Evolutionary conservation across 2,329 filamentous ascomycete genomes (phyloP).

Genomic region (Fonsecaea erecta): DNA sequence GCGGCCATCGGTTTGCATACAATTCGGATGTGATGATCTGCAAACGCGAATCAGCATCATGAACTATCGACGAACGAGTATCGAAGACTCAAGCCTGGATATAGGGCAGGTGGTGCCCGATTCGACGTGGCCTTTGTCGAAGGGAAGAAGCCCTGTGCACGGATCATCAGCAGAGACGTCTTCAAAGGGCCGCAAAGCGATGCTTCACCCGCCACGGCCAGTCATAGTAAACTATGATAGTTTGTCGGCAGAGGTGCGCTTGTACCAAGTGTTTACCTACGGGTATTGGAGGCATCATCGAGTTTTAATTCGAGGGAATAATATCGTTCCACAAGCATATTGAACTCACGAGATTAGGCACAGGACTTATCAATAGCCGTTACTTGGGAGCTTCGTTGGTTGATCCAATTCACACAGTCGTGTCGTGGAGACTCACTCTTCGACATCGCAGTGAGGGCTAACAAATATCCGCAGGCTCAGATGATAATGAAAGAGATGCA

Average conservation of each 20-base stretch:
- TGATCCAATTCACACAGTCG: too few species aligned
- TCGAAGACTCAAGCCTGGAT: neutral
- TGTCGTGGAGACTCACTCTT: too few species aligned
- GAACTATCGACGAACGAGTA: neutral
- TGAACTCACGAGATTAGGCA: neutral
- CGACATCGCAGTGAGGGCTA: constrained; percentile 81
- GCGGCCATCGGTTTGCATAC: constrained; percentile 27
- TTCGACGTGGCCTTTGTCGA: constrained; percentile 73
- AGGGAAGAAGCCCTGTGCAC: constrained; percentile 51
- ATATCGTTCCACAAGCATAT: neutral
- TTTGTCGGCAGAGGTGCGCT: neutral
- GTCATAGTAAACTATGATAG: constrained; percentile 27
- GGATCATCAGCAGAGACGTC: constrained; percentile 18
- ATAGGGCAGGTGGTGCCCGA: constrained; percentile 63
- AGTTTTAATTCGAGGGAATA: neutral
- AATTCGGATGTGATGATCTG: constrained; percentile 36
- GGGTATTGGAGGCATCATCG: neutral
- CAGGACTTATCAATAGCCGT: neutral
- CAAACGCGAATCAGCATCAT: constrained; percentile 58
- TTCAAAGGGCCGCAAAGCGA: constrained; percentile 3
- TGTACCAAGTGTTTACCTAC: neutral
- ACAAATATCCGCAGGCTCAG: constrained; percentile 81
- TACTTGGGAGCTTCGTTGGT: too few species aligned
- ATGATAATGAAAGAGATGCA: constrained; percentile 84
- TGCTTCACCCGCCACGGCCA: constrained; percentile 3